Percentiles rank a stretch among this genome's conserved stretches.
Evolutionary conservation across 768 basidiomycete genomes (phyloP).

Genomic region (Coprinopsis sp.): DNA sequence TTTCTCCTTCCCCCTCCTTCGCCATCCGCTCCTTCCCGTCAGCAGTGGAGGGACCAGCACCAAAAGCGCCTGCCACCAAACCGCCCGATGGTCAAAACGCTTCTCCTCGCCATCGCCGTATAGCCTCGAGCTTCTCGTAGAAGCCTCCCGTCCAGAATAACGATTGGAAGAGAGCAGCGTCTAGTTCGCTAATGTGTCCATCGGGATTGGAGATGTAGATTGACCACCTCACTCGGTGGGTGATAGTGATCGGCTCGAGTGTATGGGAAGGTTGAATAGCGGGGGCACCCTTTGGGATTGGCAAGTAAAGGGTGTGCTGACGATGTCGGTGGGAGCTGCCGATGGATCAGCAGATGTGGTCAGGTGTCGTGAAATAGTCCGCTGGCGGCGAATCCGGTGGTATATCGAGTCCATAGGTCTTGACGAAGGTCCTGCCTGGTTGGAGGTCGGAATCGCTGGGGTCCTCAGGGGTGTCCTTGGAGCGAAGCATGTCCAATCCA

Average conservation of each 20-base stretch:
- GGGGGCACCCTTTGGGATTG: conserved; percentile 3
- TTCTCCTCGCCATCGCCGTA: conserved; percentile 70
- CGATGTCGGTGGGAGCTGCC: conserved; percentile 36
- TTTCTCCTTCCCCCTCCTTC: conserved; percentile 3
- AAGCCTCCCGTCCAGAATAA: conserved; percentile 71
- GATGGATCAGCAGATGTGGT: neutral
- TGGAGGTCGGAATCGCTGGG: neutral
- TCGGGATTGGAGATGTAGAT: conserved; percentile 81
- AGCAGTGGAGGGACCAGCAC: conserved; percentile 38
- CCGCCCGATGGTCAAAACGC: conserved; percentile 48
- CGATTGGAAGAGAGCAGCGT: conserved; percentile 88
- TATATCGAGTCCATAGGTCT: too few relatives aligned
- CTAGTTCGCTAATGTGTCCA: conserved; percentile 91
- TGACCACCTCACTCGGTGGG: conserved; percentile 78
- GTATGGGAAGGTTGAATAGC: conserved; percentile 61
- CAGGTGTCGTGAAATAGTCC: neutral
- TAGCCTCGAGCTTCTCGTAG: conserved; percentile 70
- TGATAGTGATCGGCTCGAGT: conserved; percentile 69
- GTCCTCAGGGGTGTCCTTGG: neutral
- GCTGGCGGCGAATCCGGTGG: too few relatives aligned
- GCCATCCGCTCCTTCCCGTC: conserved; percentile 43
- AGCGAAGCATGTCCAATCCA: conserved; percentile 1
- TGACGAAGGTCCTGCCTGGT: too few relatives aligned
- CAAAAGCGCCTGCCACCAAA: conserved; percentile 14
- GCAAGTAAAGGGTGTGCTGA: conserved; percentile 55